Base-by-base conservation (phyloP, 805 yeast species). In the Yamadazyma insecticola region DNA sequence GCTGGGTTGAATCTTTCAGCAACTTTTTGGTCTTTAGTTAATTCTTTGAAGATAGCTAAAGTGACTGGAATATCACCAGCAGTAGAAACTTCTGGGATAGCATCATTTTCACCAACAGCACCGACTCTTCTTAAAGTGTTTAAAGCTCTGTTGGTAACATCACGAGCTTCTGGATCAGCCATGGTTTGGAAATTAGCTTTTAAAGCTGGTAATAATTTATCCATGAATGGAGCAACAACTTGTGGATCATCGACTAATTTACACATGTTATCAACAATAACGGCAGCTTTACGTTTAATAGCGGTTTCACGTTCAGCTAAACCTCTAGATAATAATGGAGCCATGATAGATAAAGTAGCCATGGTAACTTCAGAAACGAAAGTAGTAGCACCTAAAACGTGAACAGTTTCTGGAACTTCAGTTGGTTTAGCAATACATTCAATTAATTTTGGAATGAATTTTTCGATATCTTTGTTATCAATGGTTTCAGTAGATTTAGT, bases 111-210 rank as follows among this genome's bases (percentile, higher is more conserved):
- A 67, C 83, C 85, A 53, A 92, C 86, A 68, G 84, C 88, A 84
- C 97, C 98, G 55, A 92, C 98, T 81, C 98, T 88, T 78, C 83
- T 88, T 67, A 92, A 82, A 54, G 98, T 92, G 82, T 72, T 82
- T 69, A 90, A 76, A 63, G 95, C 99, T 76, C 97, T 89, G 60
- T 76, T 75, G 55, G 98, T 92, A 63, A 92, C 97, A 51, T 85
- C 90, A 76, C 99, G 90, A 53, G 98, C 98, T 76, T 92, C 99
- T 66, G 99, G 99, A 72, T 92, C 98, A 69, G 98, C 98, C 73
- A 92, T 89, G 75, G 85, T 87, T 60, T 84, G 72, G 74, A 81
- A 79, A 85, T 92, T 92, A 64, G 80, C 67, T 81, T 86, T 86
- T 70, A 92, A 77, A 60, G 96, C 85, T 65, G 99, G 99, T 76